Percentiles rank a stretch among this genome's conserved stretches.
Evolutionary conservation across 2,329 filamentous ascomycete genomes (phyloP).

Genomic region (Fusarium duplospermum): DNA sequence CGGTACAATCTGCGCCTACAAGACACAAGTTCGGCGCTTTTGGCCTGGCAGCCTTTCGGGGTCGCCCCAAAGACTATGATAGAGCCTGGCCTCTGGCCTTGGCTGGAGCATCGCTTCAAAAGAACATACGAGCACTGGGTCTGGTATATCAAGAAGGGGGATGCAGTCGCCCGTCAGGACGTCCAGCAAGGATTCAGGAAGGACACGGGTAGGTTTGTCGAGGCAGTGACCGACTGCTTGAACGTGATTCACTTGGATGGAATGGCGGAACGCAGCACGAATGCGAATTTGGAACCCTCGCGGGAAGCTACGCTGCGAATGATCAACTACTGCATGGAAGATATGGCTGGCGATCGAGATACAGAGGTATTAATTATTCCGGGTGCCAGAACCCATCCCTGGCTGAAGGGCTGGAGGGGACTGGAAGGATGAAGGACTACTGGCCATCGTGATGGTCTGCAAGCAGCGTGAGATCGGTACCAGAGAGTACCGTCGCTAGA

Average conservation of each 20-base stretch:
- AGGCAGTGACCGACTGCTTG: not conserved
- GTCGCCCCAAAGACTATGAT: not conserved
- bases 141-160: constrained; percentile 1
- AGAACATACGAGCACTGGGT: constrained; percentile 9
- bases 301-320: constrained; percentile 3
- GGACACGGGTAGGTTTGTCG: constrained; percentile 4
- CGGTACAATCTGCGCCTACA: constrained; percentile 6
- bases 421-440: not conserved
- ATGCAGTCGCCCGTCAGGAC: not conserved
- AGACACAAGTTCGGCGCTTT: not conserved
- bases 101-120: not conserved
- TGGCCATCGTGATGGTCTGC: too few species aligned
- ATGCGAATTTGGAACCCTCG: constrained; percentile 1
- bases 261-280: not conserved
- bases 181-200: constrained; percentile 5
- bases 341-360: not conserved
- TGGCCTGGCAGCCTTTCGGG: constrained; percentile 11
- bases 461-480: too few species aligned
- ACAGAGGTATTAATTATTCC: constrained; percentile 10
- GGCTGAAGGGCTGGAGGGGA: constrained; percentile 6
- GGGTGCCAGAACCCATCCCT: constrained; percentile 10
- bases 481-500: too few species aligned
- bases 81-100: constrained; percentile 12
- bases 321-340: constrained; percentile 2
- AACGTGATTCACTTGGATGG: not conserved